Evolutionary conservation across 2,329 filamentous ascomycete species (phyloP).

Genomic region (Scedosporium boydii): DNA sequence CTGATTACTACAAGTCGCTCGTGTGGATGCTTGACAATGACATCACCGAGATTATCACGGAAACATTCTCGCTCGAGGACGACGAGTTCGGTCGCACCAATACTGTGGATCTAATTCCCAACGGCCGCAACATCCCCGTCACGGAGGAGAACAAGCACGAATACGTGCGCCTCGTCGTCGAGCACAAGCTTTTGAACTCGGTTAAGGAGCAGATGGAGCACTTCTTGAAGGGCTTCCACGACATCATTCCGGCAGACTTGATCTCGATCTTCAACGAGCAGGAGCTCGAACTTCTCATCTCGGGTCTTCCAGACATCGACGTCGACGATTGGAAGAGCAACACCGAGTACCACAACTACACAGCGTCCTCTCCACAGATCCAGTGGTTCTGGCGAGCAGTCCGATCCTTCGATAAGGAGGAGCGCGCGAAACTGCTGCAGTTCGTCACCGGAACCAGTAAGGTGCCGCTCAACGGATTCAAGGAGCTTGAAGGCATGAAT

Average conservation of each 20-base stretch:
- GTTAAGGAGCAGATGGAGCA: conserved; percentile 91
- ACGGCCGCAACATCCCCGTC: conserved; percentile 85
- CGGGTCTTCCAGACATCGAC: conserved; percentile 92
- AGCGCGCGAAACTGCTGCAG: conserved; percentile 90
- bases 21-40: conserved; percentile 99
- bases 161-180: conserved; percentile 87
- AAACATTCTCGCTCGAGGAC: conserved; percentile 90
- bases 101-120: conserved; percentile 75
- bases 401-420: conserved; percentile 96
- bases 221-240: conserved; percentile 93
- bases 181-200: conserved; percentile 84
- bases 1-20: conserved; percentile 97
- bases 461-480: conserved; percentile 96
- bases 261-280: conserved; percentile 98
- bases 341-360: conserved; percentile 98
- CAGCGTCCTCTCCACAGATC: conserved; percentile 85
- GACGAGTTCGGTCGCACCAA: conserved; percentile 88
- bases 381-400: conserved; percentile 99
- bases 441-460: conserved; percentile 98
- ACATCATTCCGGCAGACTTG: conserved; percentile 89
- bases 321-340: conserved; percentile 99
- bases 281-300: conserved; percentile 92
- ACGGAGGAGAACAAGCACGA: conserved; percentile 99
- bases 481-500: conserved; percentile 98
- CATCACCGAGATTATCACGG: conserved; percentile 93